Evolutionary conservation across 208 protist species (phyloP).

Genomic region (Leishmania aethiopica): DNA sequence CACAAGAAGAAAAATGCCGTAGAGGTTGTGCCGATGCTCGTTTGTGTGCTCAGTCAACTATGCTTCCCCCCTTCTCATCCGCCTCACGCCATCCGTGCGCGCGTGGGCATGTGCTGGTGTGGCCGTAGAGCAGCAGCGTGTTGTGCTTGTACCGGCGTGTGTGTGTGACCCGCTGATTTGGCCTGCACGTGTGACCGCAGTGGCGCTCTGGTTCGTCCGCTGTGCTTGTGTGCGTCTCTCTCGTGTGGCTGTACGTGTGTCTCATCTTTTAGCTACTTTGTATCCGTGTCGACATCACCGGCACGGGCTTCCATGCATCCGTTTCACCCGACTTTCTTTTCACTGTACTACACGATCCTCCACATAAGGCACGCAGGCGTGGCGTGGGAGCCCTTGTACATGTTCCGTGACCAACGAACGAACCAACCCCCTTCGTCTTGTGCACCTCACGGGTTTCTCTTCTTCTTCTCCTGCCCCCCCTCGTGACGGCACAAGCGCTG

Average conservation of each 20-base stretch:
- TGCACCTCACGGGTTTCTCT: background rate
- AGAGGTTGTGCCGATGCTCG: background rate
- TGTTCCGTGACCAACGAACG: background rate
- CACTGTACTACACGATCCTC: background rate
- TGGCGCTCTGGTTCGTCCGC: background rate
- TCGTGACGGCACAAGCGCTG: background rate
- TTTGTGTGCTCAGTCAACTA: background rate
- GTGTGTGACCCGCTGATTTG: background rate
- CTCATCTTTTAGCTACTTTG: background rate
- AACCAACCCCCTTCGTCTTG: background rate
- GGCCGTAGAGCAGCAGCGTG: background rate
- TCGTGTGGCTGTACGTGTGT: background rate
- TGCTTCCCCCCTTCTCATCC: background rate
- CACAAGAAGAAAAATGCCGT: background rate
- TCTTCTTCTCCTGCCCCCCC: background rate
- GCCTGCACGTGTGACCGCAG: background rate
- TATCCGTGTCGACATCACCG: no score
- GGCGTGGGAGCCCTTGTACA: background rate
- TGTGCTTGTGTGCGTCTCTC: background rate
- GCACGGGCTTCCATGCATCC: no score
- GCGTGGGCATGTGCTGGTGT: no score
- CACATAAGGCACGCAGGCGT: background rate
- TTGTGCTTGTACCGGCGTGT: background rate
- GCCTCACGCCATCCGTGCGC: no score
- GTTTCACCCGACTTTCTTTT: background rate